Conservation (phyloP, 176 grass and related monocot genomes). For the Aegilops longissima region DNA sequence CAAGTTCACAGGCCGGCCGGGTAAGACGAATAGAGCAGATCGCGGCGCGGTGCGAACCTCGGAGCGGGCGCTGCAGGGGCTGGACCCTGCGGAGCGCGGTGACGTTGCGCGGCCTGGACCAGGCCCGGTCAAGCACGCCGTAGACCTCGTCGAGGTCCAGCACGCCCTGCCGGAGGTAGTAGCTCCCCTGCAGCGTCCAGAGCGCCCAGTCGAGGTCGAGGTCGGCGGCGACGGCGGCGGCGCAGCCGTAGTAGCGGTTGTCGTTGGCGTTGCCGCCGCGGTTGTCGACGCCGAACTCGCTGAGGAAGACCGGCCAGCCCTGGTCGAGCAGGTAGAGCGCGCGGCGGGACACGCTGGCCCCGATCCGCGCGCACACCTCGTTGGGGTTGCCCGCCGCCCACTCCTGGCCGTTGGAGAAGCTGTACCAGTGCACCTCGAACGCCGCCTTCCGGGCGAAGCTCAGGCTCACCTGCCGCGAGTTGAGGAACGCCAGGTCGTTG, state of each 20-base stretch:
- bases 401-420: conserved; percentile 63
- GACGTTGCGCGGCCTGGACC: conserved; percentile 46
- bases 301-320: conserved; percentile 68
- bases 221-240: conserved; percentile 52
- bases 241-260: conserved; percentile 79
- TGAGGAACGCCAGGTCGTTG: conserved; percentile 80
- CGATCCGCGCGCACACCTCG: conserved; percentile 66
- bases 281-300: conserved; percentile 93
- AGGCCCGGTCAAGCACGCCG: conserved; percentile 57
- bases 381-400: conserved; percentile 69
- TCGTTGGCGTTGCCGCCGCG: conserved; percentile 66
- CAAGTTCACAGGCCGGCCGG: too few species aligned
- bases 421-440: conserved; percentile 97
- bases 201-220: conserved; percentile 89
- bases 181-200: conserved; percentile 86
- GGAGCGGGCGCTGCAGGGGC: conserved; percentile 64
- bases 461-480: conserved; percentile 41
- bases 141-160: conserved; percentile 60
- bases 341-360: conserved; percentile 34
- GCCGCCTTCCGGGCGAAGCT: conserved; percentile 63
- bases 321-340: conserved; percentile 69
- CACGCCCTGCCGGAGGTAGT: conserved; percentile 72
- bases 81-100: conserved; percentile 51
- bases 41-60: not conserved
- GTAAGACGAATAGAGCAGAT: too few species aligned